A percentile compares a stretch with the other conserved stretches of the same genome.
phyloP scores from a whole-genome alignment of 768 basidiomycete species.

The Peribolospora kevripleyi region DNA sequence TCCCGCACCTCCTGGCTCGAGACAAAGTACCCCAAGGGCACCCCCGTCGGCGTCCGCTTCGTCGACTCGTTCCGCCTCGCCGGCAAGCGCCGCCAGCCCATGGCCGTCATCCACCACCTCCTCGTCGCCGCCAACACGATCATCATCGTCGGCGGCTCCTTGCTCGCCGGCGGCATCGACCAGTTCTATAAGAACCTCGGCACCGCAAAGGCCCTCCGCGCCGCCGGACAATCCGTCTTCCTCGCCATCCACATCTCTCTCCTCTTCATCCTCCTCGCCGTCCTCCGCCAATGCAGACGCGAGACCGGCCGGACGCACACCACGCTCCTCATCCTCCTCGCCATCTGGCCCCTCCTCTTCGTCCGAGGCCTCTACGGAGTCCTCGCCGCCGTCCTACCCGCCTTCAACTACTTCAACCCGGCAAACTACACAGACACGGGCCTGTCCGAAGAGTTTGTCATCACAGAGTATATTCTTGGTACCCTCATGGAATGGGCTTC shows the following conservation, averaged over 20 bases:
- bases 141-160: background rate
- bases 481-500: slow-evolving; percentile 10
- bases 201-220: slow-evolving; percentile 5
- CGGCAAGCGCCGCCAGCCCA: slow-evolving; percentile 3
- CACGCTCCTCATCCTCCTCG: slow-evolving; percentile 4
- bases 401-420: slow-evolving; percentile 6
- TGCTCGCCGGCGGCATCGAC: background rate
- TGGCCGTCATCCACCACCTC: slow-evolving; percentile 7
- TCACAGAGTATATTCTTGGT: slow-evolving; percentile 7
- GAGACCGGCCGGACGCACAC: slow-evolving; percentile 1
- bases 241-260: slow-evolving; percentile 1
- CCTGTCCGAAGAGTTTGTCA: slow-evolving; percentile 5
- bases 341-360: slow-evolving; percentile 11
- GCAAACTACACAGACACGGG: background rate
- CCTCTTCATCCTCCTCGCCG: slow-evolving; percentile 3
- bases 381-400: slow-evolving; percentile 2
- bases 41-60: slow-evolving; percentile 2
- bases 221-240: slow-evolving; percentile 7
- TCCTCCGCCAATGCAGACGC: slow-evolving; percentile 5
- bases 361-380: slow-evolving; percentile 10
- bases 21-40: slow-evolving; percentile 4
- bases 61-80: slow-evolving; percentile 2
- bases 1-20: slow-evolving; percentile 7
- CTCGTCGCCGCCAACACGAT: slow-evolving; percentile 4
- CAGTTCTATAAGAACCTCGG: slow-evolving; percentile 2